Conservation (phyloP, 441 rosid species). For the Brassica hybrid region DNA sequence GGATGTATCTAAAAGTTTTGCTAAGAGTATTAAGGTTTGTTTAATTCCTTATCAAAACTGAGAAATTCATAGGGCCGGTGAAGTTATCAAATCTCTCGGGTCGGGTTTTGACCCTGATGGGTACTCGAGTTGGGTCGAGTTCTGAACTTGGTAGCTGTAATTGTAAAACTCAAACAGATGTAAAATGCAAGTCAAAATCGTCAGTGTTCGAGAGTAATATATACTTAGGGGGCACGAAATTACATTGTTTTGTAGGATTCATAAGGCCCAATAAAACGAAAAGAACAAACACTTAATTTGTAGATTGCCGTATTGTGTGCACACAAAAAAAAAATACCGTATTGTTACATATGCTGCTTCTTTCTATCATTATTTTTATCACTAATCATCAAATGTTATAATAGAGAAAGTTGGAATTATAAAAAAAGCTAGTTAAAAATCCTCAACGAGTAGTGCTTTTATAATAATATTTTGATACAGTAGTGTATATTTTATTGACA, state of each 20-base stretch:
- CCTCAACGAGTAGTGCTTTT: not conserved
- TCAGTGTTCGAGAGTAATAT: not conserved
- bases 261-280: not conserved
- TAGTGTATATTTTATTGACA: constrained; percentile 22
- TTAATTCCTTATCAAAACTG: constrained; percentile 14
- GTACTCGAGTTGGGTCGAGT: constrained; percentile 8
- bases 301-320: not conserved
- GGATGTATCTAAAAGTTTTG: constrained; percentile 46
- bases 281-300: not conserved
- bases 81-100: constrained; percentile 14
- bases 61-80: constrained; percentile 25
- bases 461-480: constrained; percentile 2
- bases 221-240: not conserved
- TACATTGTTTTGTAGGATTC: not conserved
- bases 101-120: constrained; percentile 6
- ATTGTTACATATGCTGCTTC: not conserved
- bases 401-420: not conserved
- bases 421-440: not conserved
- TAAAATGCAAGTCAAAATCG: not conserved
- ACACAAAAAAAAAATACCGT: not conserved
- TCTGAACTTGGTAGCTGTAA: constrained; percentile 21
- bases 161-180: not conserved
- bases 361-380: not conserved
- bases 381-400: not conserved
- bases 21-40: constrained; percentile 27